Base-by-base conservation (phyloP, 192 early-diverging fungal species). In the Chytriomyces sp. region DNA sequence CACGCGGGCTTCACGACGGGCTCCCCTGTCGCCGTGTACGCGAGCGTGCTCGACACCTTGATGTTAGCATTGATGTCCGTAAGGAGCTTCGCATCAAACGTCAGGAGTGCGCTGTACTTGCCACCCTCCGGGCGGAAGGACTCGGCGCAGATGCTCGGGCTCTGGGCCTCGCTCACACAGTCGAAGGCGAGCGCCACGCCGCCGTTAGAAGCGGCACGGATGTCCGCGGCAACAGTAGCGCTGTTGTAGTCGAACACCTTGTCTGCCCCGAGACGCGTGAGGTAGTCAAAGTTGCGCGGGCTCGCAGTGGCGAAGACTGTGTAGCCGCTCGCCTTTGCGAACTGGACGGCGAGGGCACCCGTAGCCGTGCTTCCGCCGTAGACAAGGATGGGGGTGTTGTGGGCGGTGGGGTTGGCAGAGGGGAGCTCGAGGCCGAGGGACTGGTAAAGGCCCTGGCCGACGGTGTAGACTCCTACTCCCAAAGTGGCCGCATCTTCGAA, bases 321-420 rank as follows among this genome's bases (percentile, higher is more conserved):
- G 49, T 59, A 57, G 12, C 69, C 69, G 4, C 70, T 31, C 58
- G 61, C 44, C 25, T 72, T 76, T 3, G 75, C 75, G n/a, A 79
- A 54, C 67, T 82, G 80, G n/a, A 82, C 72, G 32, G 80, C 80
- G 64, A 79, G 68, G n/a, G 67, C 36, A 6, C 80, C 80, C 17
- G 73, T 75, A 19, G 75, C 59, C 14, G 70, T 59, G 10, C 67
- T 57, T 0, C 70, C 74, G 28, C 77, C 77, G 59, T 75, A 82
- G 39, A 82, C 60, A n/a, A 82, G 54, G 39, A 79, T 25, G 37
- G 63, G 53, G 39, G 56, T 66, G 52, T 61, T 58, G 10, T 28
- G 17, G 22, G 32, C 39, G 30, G 25, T 36, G 8, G 37, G 40
- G 5, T 17, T 37, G 52, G 75, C 39, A 2, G 26, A 25, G 10